Evolutionary conservation across 345 rosid species (phyloP).

Genomic region (Carallia brachiata): DNA sequence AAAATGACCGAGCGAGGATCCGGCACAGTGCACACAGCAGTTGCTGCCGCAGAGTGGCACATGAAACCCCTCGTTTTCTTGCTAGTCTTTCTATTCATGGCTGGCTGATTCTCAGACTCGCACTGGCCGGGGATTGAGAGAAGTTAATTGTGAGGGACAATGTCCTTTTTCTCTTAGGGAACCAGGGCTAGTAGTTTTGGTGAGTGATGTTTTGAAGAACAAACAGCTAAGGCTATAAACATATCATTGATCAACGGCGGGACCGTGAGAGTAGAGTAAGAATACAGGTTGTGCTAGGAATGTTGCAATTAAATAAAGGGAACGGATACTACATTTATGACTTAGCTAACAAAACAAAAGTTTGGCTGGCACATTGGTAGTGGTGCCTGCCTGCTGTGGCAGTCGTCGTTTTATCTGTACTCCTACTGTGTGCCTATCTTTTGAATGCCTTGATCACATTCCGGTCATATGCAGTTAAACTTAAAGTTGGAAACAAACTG

Average conservation of each 20-base stretch:
- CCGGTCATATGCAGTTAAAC: constrained; percentile 19
- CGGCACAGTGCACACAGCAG: constrained; percentile 39
- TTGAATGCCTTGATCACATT: constrained; percentile 27
- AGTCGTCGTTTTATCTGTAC: neutral
- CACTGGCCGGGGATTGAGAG: neutral
- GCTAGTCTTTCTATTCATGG: constrained; percentile 10
- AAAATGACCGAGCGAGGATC: constrained; percentile 41
- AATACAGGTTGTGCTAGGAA: too few relatives aligned
- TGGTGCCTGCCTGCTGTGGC: neutral
- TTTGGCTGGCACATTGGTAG: constrained; percentile 13
- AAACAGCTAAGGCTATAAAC: neutral
- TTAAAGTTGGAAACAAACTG: constrained; percentile 6
- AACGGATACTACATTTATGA: constrained; percentile 29
- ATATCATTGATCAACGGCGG: neutral
- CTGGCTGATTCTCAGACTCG: neutral
- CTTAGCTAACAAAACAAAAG: constrained; percentile 24
- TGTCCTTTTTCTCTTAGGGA: neutral
- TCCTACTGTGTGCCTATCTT: neutral
- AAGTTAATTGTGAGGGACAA: neutral
- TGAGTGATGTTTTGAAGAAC: neutral
- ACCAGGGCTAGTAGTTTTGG: constrained; percentile 1
- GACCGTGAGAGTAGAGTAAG: neutral
- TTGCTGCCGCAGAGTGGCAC: constrained; percentile 55
- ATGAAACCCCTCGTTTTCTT: constrained; percentile 54
- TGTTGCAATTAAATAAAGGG: too few relatives aligned